Evolutionary conservation across 768 basidiomycete species (phyloP).

Genomic region (Omphalotus guepiniiformis): DNA sequence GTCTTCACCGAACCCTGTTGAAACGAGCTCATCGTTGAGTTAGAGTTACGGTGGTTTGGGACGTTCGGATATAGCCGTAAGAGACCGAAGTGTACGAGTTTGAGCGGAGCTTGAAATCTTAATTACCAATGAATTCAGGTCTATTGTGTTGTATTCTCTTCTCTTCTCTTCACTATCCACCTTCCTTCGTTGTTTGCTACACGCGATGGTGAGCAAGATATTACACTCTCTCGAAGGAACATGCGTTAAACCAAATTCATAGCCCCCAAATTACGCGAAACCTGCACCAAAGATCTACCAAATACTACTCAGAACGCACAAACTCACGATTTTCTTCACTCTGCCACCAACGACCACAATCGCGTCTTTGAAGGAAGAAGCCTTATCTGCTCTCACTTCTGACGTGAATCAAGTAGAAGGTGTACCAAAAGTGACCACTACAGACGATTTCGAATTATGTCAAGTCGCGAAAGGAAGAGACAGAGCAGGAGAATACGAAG

Average conservation of each 20-base stretch:
- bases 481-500: constrained; percentile 47
- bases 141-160: too few species aligned
- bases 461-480: constrained; percentile 49
- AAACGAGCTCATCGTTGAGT: constrained; percentile 48
- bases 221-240: too few species aligned
- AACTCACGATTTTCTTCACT: constrained; percentile 59
- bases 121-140: too few species aligned
- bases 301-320: constrained; percentile 70
- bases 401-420: constrained; percentile 34
- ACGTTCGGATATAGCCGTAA: too few species aligned
- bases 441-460: constrained; percentile 63
- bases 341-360: constrained; percentile 51
- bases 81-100: too few species aligned
- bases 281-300: constrained; percentile 60
- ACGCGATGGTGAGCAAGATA: too few species aligned
- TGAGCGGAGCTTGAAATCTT: background rate
- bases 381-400: constrained; percentile 54
- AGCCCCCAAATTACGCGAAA: too few species aligned
- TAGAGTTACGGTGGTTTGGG: too few species aligned
- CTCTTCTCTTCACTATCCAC: background rate
- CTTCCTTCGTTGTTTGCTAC: too few species aligned
- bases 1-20: constrained; percentile 43
- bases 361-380: constrained; percentile 57
- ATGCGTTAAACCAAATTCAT: too few species aligned
- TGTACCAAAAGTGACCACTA: constrained; percentile 28